Base-by-base conservation (phyloP, 202 grass and related monocot genomes). In the Bolboschoenoplectus hybrid region DNA sequence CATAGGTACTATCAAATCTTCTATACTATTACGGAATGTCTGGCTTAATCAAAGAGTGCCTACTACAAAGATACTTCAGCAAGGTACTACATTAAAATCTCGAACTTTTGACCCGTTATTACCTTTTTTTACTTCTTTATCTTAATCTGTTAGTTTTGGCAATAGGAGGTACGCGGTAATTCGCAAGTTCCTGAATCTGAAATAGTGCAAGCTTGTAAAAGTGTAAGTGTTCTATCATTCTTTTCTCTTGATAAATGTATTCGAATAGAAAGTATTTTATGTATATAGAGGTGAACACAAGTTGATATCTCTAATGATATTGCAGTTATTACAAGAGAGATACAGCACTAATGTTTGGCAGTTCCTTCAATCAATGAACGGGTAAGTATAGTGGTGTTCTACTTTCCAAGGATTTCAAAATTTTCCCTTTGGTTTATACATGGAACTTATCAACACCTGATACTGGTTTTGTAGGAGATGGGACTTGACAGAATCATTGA, bases 11-110 rank as follows among this genome's bases (percentile, higher is more conserved):
- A 64, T 85, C 88, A 60, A 99, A 99, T 85, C 90, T 97, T 81
- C 89, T 99, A 32, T 99, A 99, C 87, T 99, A 91, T 83, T 99
- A 95, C 80, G 97, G 97, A 16, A 94, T 89, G 83, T 89, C 91
- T 88, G 90, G 93, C 5, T 88, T 99, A 74, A 91, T 99, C 74
- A 99, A 90, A 73, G 93, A 97, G 85, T 92, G 87, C 74, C 86
- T 99, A 61, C 90, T 97, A 82, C 92, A 99, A 75, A 85, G 97
- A 73, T 99, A 99, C 76, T 99, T 99, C 81, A 97, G 97, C 92
- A 91, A 86, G 93, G 97, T 97, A 91, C 55, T 75, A 39, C 68
- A 52, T 65, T 58, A 78, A 72, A 80, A 57, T 76, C 74, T 47
- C 67, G 41, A 38, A 82, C 64, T 4, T 61, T 86, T 64, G 45